Percentiles rank a stretch among this genome's conserved stretches.
phyloP scores from a whole-genome alignment of 78 protist genomes.

The Dictyostelium intermedium region DNA sequence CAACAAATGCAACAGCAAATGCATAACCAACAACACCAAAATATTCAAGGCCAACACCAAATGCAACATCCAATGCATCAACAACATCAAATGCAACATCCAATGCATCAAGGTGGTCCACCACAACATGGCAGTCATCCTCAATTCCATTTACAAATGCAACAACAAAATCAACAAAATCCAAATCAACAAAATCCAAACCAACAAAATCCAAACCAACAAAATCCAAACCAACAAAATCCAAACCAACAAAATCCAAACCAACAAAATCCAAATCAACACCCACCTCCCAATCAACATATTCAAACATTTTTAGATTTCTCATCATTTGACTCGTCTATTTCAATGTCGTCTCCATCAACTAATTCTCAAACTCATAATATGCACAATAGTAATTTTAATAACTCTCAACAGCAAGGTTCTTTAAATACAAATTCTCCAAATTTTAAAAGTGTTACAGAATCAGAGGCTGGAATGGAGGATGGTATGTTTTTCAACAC shows the following conservation, averaged over 20 bases:
- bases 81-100: background rate
- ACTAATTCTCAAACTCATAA: background rate
- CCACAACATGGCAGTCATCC: background rate
- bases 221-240: background rate
- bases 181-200: background rate
- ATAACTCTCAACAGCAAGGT: background rate
- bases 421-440: constrained; percentile 1
- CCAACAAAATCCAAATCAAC: background rate
- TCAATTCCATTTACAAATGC: background rate
- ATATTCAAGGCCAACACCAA: background rate
- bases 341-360: constrained; percentile 4
- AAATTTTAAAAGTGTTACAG: background rate
- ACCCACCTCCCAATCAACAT: background rate
- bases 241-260: no score
- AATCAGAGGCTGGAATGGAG: background rate
- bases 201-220: no score
- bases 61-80: background rate
- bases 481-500: constrained; percentile 14
- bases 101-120: background rate
- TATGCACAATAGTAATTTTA: background rate
- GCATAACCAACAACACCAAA: background rate
- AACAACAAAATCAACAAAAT: background rate
- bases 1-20: background rate
- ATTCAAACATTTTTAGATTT: background rate
- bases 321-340: background rate